phyloP scores from a whole-genome alignment of 2,329 filamentous ascomycete species.

The Nemania diffusa region DNA sequence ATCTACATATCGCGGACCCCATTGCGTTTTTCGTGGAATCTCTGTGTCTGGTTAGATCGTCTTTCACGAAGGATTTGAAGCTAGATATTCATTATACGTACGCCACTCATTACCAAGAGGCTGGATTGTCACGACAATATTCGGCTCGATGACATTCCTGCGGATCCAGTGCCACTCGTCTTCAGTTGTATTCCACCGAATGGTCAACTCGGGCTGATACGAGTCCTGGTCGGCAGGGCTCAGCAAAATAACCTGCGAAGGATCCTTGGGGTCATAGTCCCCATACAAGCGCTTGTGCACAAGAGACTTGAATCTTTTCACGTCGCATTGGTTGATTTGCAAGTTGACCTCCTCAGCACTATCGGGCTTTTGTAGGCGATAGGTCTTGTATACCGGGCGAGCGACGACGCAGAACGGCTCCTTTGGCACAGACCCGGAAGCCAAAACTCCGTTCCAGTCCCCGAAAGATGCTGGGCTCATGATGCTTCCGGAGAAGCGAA shows the following conservation, averaged over 20 bases:
- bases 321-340: constrained; percentile 7
- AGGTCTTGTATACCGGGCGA: constrained; percentile 37
- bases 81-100: constrained; percentile 31
- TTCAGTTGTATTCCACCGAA: constrained; percentile 42
- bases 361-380: constrained; percentile 25
- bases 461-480: not conserved
- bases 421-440: not conserved
- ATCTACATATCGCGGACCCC: constrained; percentile 39
- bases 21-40: constrained; percentile 14
- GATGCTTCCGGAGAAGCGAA: constrained; percentile 11
- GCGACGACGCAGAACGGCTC: constrained; percentile 32
- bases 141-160: constrained; percentile 42
- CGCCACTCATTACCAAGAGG: constrained; percentile 40
- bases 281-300: constrained; percentile 6
- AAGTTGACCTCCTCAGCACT: not conserved
- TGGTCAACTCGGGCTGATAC: constrained; percentile 34
- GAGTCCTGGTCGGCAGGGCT: constrained; percentile 22
- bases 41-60: constrained; percentile 22
- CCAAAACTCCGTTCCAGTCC: constrained; percentile 22
- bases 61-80: not conserved
- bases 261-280: constrained; percentile 20
- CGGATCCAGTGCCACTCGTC: constrained; percentile 44
- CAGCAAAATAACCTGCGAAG: constrained; percentile 35
- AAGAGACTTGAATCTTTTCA: constrained; percentile 11
- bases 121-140: constrained; percentile 36